Base-by-base conservation (phyloP, 1,284 basidiomycete species). In the Marasmius sp. region DNA sequence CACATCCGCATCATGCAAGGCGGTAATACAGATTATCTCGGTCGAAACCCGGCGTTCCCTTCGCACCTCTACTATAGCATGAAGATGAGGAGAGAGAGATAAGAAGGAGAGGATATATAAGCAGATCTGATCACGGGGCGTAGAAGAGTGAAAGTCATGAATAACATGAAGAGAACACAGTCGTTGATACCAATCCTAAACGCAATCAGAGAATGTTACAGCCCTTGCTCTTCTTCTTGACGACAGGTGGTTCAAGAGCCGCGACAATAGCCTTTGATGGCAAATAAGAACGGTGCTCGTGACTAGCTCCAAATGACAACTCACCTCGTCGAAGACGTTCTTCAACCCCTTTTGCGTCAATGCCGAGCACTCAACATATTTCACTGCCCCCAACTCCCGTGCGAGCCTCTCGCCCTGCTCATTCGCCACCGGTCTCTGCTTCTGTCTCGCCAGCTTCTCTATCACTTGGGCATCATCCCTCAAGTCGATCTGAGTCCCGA, bases 261-360 rank as follows among this genome's bases (percentile, higher is more conserved):
- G 97, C 97, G 66, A 98, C 97, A 74, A 99, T 98, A 61, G 97
- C 97, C 95, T 97, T 72, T 39, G 38, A 10, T 18, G 65, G 36
- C 34, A 59, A 60, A 60, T 52, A 58, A 33, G 60, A 39, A 58
- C 27, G 38, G 66, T 62, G 68, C 54, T 53, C 52, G 11, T 53
- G 63, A 59, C 49, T 55, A 59, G 61, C 60, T 54, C 38, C 59
- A 66, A 63, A 43, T 54, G 18, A 61, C 22, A 9, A 81, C 88
- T 74, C 75, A 93, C 94, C 91, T 99, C 97, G 77, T 99, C 97
- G 77, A 99, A 99, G 64, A 99, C 97, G 76, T 98, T 98, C 92
- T 99, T 99, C 77, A 99, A 80, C 8, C 97, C 97, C 83, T 96
- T 95, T 85, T 99, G 97, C 68, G 97, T 99, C 79, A 99, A 80